A percentile compares a stretch with the other conserved stretches of the same genome.
These are phyloP conservation scores for Backusella australiensis DNA, from an alignment of 192 early-diverging fungal genomes.

Conservation along the genomic window DNA sequence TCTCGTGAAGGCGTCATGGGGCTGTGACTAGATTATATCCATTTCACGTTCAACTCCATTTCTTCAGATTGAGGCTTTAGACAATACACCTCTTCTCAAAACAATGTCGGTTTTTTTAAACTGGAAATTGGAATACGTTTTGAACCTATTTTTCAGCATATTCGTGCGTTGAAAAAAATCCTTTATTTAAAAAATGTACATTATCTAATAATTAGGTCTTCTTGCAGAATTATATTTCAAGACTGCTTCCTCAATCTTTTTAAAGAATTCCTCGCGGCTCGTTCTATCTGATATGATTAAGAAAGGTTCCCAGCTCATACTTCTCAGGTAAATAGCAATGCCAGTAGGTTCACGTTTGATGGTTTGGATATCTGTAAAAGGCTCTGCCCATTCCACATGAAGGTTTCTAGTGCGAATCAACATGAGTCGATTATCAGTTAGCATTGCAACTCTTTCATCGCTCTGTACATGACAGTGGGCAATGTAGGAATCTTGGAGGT, in stretches of 20 bases:
- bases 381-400: constrained; percentile 83
- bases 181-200: too few species aligned
- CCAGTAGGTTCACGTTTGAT: constrained; percentile 70
- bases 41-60: too few species aligned
- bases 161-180: too few species aligned
- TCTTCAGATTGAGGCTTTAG: too few species aligned
- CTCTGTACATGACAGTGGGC: constrained; percentile 81
- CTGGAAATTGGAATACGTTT: too few species aligned
- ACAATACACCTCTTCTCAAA: too few species aligned
- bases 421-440: constrained; percentile 78
- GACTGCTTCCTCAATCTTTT: constrained; percentile 68
- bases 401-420: constrained; percentile 68
- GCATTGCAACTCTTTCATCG: constrained; percentile 82
- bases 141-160: too few species aligned
- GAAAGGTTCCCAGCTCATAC: constrained; percentile 61
- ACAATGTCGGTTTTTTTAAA: too few species aligned
- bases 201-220: not conserved
- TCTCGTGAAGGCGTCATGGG: too few species aligned
- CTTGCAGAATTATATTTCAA: constrained; percentile 24
- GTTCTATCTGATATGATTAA: constrained; percentile 67
- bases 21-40: too few species aligned
- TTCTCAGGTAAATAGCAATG: constrained; percentile 66
- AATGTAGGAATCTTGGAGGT: constrained; percentile 81
- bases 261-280: constrained; percentile 67
- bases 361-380: constrained; percentile 68